These are phyloP conservation scores for Hygrophorus pudorinus DNA, from an alignment of 768 basidiomycete genomes.

Conservation along the genomic window DNA sequence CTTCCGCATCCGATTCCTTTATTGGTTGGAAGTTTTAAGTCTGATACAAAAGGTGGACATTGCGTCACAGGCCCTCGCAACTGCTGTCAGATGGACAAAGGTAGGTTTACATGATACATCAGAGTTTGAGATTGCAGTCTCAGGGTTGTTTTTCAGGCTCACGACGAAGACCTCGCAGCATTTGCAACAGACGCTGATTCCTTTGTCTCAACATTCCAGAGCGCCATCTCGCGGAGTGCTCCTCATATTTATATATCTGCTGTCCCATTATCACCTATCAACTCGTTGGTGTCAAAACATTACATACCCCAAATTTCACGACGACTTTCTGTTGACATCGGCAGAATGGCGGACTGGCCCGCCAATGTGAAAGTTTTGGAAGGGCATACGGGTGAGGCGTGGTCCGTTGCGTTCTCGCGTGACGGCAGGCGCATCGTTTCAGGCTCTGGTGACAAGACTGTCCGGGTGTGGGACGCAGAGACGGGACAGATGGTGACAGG, in stretches of 20 bases:
- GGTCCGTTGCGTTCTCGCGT: slow-evolving; percentile 9
- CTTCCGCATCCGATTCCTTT: slow-evolving; percentile 18
- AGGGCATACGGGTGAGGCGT: slow-evolving; percentile 1
- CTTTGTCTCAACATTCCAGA: slow-evolving; percentile 22
- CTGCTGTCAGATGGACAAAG: not conserved
- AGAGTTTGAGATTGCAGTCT: not conserved
- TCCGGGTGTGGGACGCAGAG: slow-evolving; percentile 13
- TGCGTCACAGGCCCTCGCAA: slow-evolving; percentile 8
- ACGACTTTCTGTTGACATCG: not conserved
- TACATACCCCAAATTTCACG: slow-evolving; percentile 5
- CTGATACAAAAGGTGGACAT: slow-evolving; percentile 8
- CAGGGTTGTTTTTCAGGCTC: not conserved
- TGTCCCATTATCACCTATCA: slow-evolving; percentile 21
- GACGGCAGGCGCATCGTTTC: slow-evolving; percentile 12
- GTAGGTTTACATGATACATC: not conserved
- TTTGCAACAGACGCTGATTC: slow-evolving; percentile 16
- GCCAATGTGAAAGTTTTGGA: slow-evolving; percentile 9
- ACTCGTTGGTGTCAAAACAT: slow-evolving; percentile 14
- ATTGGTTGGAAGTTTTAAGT: slow-evolving; percentile 28
- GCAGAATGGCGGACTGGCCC: slow-evolving; percentile 9
- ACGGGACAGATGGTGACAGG: slow-evolving; percentile 4
- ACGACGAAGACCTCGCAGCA: not conserved
- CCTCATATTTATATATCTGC: slow-evolving; percentile 32
- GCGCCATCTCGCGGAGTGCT: slow-evolving; percentile 19
- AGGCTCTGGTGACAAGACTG: slow-evolving; percentile 10